Evolutionary conservation across 306 rosid species (phyloP).

Genomic region (Dalbergia oliveri): DNA sequence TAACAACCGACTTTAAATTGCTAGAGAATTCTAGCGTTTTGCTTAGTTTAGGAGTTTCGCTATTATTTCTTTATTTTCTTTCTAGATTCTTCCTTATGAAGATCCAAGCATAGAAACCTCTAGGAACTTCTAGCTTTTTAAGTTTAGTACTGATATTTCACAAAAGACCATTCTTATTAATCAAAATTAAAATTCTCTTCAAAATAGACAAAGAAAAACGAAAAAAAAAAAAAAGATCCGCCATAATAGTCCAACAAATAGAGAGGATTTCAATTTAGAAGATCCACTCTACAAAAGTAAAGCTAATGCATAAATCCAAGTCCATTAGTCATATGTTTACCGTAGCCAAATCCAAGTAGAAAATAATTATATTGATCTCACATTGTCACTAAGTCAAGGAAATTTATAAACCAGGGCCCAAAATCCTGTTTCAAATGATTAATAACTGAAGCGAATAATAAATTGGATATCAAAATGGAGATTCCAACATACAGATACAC

Average conservation of each 20-base stretch:
- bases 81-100: no score
- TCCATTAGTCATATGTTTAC: slow-evolving; percentile 8
- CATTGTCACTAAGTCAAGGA: not conserved
- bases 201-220: not conserved
- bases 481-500: not conserved
- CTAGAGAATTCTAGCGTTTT: no score
- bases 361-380: not conserved
- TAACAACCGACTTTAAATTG: no score
- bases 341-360: not conserved
- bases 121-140: no score
- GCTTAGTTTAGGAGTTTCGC: no score
- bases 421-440: slow-evolving; percentile 4
- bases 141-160: no score
- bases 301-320: not conserved
- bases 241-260: not conserved
- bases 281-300: slow-evolving; percentile 8
- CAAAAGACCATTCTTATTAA: not conserved
- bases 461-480: slow-evolving; percentile 1
- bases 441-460: slow-evolving; percentile 15
- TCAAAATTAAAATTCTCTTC: not conserved
- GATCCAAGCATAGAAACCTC: no score
- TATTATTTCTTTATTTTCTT: no score
- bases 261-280: slow-evolving; percentile 8
- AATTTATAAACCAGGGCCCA: slow-evolving; percentile 34
- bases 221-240: no score